Base-by-base conservation (phyloP, 225 moss, liverwort and hornwort species). In the Bryum argenteum region DNA sequence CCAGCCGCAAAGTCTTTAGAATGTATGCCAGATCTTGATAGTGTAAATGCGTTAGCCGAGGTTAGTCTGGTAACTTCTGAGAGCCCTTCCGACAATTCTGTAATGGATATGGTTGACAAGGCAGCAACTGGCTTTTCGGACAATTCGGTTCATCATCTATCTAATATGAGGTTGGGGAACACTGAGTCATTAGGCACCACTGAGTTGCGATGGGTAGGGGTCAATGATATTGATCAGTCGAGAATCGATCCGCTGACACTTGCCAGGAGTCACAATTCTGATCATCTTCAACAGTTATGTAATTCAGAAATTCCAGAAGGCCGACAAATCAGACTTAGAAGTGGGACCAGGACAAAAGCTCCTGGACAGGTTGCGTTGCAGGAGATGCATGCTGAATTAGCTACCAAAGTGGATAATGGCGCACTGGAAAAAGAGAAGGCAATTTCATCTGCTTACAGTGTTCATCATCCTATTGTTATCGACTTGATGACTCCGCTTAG, bases 131-230 rank as follows among this genome's bases (percentile, higher is more conserved):
- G 80, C 75, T 74, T 65, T 4, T 90, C 78, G 19, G 81, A 81
- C 58, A 73, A 82, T 48, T n/a, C 77, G 66, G 71, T 77, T n/a
- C 79, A 85, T 23, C 80, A 84, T 63, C 64, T 83, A 58, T 68
- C 64, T 42, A 80, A 77, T 65, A 51, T 75, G 66, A 91, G 80
- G 74, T 58, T 82, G 10, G 79, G 75, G 43, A 87, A 85, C 28
- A 74, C 71, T 11, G 73, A 80, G 66, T 39, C 78, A 39, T 26
- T 39, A 21, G 77, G 65, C 19, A 58, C 41, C 74, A 69, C 68
- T 37, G 95, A 95, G 8, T 64, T 80, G 22, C 89, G 82, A 11
- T 93, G 92, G 95, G 73, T 66, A 40, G 89, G 82, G 57, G 75
- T 69, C 18, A 61, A 79, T 47, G 86, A 82, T 41, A 71, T 80